Base-by-base conservation (phyloP, 2,329 filamentous ascomycete species). In the Thielaviopsis musarum region DNA sequence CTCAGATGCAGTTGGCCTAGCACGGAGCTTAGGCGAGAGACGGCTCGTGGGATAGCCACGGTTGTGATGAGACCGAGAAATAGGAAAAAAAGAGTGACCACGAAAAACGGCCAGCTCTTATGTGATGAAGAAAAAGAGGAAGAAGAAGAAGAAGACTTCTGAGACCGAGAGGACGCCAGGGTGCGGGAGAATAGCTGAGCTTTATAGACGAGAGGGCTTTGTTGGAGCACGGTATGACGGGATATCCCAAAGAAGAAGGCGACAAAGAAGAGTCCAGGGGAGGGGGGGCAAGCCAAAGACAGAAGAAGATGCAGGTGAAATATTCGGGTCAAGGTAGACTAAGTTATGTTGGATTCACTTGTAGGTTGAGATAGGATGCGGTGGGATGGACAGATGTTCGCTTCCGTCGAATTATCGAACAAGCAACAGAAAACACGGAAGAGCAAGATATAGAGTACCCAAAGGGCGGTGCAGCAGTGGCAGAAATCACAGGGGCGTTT, bases 31-130 rank as follows among this genome's bases (percentile, higher is more conserved):
- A 87, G 73, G 66, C 85, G 81, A 64, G 75, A 71, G 67, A 77
- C 70, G 65, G 79, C 73, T 69, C 81, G 76, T 70, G 78, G 74
- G 68, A 78, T 74, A 75, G 85, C 84, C 84, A 88, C 81, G 68
- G 79, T 85, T 78, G 78, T 73, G 72, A 74, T 67, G 58, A 77
- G 70, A 63, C 72, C 70, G 67, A 80, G 67, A 69, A 86, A 76
- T 67, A 85, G 70, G 65, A 82, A 64, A 66, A 83, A 75, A 70
- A 64, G 80, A 70, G 66, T 64, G 62, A 79, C 54, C 57, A 54
- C 30, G 19, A 55, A 26, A 28, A 58, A 13, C 15, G 49, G 57
- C 60, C 57, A 41, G 51, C 57, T 62, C 60, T 57, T 52, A 19
- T 17, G 28, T 56, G 53, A 57, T 45, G 57, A 38, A 28, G 30